Evolutionary conservation across 768 basidiomycete genomes (phyloP), one percentile per base, ranked within the genome.

Genomic region (Leccinum variicolor): DNA sequence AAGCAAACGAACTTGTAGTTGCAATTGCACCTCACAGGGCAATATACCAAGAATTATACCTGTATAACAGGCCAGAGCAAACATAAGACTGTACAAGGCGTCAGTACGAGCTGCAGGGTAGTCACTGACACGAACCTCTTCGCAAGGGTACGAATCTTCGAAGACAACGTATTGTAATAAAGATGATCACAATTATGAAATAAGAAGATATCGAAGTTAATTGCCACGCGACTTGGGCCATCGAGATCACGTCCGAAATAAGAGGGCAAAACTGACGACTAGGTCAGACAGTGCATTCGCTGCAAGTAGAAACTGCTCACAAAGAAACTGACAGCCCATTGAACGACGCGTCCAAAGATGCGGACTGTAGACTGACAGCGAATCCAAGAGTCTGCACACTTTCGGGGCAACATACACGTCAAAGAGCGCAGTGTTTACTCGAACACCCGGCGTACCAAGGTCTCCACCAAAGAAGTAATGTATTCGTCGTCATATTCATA

Each of bases 321-420:
- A 53, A 68, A 68, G 48, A 68, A 68, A 33, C 41, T 62, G 50
- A 68, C 3, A 3, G 60, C 65, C 58, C 62, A 67, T 29, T 52
- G 17, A 4, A 69, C 2, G 26, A 57, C 55, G 0, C 52, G 53
- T 33, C 31, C 49, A 34, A 53, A 52, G 6, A 57, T 19, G 2
- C n/a, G 36, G 11, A 59, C 33, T 14, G 23, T 49, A n/a, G 47
- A 36, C 50, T 59, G 55, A 25, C 53, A 54, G 13, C 50, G n/a
- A 3, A 29, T 28, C 64, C 54, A 55, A 23, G 57, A n/a, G 26
- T 64, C 55, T 0, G 56, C 29, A 3, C 15, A 41, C 58, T 62
- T 26, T 15, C 23, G n/a, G 3, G 21, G 13, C 7, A n/a, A 33
- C 13, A 36, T 1, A 4, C 7, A 10, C 6, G 45, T 56, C 14